Percentiles rank a stretch among this genome's conserved stretches.
These are phyloP conservation scores for Hypoxylon subgilvum DNA, from an alignment of 495 filamentous ascomycete genomes.

Conservation along the genomic window DNA sequence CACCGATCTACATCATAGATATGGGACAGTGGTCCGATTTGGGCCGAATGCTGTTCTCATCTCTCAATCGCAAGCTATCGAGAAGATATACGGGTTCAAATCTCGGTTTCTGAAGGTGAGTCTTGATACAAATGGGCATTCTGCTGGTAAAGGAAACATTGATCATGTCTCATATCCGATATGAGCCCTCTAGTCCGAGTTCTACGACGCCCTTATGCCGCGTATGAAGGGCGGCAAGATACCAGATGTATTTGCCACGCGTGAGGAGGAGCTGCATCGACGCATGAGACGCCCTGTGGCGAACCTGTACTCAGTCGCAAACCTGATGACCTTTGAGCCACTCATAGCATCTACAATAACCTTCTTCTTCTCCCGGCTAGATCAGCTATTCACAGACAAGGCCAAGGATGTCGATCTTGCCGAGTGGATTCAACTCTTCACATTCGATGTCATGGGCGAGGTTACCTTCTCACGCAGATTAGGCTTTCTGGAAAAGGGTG, in stretches of 20 bases:
- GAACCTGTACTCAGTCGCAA: conserved; percentile 48
- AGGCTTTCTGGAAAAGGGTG: conserved; percentile 58
- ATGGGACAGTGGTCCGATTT: background rate
- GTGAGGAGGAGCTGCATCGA: conserved; percentile 47
- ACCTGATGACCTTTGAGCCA: conserved; percentile 30
- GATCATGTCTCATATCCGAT: conserved; percentile 9
- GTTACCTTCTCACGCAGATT: conserved; percentile 63
- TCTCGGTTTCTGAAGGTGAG: no score
- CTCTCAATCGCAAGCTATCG: background rate
- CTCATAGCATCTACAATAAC: conserved; percentile 7
- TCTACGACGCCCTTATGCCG: conserved; percentile 39
- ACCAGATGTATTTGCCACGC: conserved; percentile 43
- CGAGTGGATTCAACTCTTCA: conserved; percentile 54
- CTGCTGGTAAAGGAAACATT: no score
- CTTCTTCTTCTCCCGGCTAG: conserved; percentile 44
- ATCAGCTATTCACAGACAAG: conserved; percentile 46
- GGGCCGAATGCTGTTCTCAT: conserved; percentile 11
- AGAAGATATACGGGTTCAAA: conserved; percentile 11
- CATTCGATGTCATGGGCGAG: conserved; percentile 65
- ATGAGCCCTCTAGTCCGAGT: conserved; percentile 32
- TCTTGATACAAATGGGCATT: no score
- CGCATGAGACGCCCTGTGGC: conserved; percentile 48
- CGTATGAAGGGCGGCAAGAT: conserved; percentile 37
- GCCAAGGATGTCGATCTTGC: no score
- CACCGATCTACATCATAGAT: background rate